These are phyloP conservation scores for Fusarium domesticum DNA, from an alignment of 2,329 filamentous ascomycete genomes.

Conservation along the genomic window DNA sequence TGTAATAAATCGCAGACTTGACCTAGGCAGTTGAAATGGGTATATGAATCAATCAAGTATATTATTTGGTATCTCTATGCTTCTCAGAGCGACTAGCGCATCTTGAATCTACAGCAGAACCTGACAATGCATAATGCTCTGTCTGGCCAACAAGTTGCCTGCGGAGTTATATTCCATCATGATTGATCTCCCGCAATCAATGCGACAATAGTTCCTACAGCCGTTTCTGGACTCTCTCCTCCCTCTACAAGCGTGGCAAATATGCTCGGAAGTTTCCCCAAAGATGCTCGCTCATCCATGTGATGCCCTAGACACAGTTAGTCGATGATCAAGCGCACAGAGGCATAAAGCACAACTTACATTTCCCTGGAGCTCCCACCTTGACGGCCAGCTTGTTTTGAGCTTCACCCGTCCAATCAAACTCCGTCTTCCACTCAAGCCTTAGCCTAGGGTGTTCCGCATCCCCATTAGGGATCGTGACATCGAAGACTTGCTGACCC, in stretches of 20 bases:
- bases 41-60: conserved; percentile 5
- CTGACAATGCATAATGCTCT: neutral
- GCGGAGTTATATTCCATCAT: conserved; percentile 4
- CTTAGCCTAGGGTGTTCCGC: conserved; percentile 43
- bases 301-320: conserved; percentile 51
- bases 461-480: conserved; percentile 38
- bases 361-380: conserved; percentile 58
- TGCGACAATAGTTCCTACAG: conserved; percentile 59
- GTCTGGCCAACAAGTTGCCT: too few relatives aligned
- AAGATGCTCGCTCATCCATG: conserved; percentile 52
- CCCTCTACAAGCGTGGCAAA: conserved; percentile 59
- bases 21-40: neutral
- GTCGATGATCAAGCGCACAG: conserved; percentile 4
- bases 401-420: conserved; percentile 73
- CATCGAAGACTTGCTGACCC: conserved; percentile 48
- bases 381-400: conserved; percentile 55
- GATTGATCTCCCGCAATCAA: conserved; percentile 49
- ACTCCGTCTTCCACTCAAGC: conserved; percentile 61
- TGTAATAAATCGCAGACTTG: conserved; percentile 11
- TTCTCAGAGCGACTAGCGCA: conserved; percentile 13
- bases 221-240: conserved; percentile 52
- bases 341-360: conserved; percentile 46
- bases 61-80: neutral
- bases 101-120: neutral
- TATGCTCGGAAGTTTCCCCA: conserved; percentile 56